Conservation (phyloP, 805 yeast genomes). For the Tetrapisispora namnaoensis region DNA sequence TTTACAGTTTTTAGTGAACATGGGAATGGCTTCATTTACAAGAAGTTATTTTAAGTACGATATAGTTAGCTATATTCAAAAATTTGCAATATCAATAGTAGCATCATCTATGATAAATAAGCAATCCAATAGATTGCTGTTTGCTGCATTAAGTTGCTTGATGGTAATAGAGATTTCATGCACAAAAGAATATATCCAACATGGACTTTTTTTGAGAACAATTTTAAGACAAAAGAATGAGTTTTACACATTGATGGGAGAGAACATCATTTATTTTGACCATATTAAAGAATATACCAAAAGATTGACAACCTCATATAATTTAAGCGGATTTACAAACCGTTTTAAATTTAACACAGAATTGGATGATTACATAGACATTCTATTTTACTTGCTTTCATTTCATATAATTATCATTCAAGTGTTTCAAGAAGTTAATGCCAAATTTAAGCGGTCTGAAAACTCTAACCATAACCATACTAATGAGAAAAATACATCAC, state of each 20-base stretch:
- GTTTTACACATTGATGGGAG: neutral
- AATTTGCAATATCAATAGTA: constrained; percentile 21
- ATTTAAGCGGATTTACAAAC: no score
- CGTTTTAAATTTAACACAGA: neutral
- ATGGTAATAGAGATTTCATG: constrained; percentile 19
- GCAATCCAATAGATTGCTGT: constrained; percentile 20
- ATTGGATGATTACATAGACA: neutral
- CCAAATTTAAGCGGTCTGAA: neutral
- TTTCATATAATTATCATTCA: constrained; percentile 24
- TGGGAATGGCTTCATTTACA: constrained; percentile 14
- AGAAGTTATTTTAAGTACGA: constrained; percentile 14
- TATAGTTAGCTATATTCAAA: constrained; percentile 19
- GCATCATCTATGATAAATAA: constrained; percentile 29
- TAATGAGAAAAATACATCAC: neutral
- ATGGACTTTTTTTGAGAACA: neutral
- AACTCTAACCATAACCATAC: neutral
- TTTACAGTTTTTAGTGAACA: constrained; percentile 7
- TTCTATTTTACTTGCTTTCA: constrained; percentile 15
- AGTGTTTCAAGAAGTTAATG: constrained; percentile 6
- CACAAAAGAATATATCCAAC: neutral
- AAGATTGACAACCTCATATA: neutral
- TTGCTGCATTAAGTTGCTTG: constrained; percentile 24
- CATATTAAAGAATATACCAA: neutral
- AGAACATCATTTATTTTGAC: neutral
- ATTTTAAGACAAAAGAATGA: neutral